phyloP scores from a whole-genome alignment of 257 asterid genomes.

The Solanum sejunctum region DNA sequence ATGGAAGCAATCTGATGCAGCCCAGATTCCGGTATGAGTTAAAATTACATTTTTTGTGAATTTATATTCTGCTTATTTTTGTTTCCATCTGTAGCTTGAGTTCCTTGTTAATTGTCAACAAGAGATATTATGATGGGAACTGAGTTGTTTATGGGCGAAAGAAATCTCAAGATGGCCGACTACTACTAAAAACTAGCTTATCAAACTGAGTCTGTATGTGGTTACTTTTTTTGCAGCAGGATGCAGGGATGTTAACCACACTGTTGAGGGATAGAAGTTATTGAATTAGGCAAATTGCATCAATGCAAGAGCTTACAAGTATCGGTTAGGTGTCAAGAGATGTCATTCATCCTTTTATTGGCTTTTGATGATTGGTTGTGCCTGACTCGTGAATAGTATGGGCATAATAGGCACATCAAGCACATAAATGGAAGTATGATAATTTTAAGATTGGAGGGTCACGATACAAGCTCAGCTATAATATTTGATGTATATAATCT shows the following conservation, averaged over 20 bases:
- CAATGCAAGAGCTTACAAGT: neutral
- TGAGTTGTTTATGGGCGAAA: neutral
- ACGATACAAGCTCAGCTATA: neutral
- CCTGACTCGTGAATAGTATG: neutral
- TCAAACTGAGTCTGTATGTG: neutral
- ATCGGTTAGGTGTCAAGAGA: neutral
- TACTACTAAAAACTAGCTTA: neutral
- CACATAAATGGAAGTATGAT: neutral
- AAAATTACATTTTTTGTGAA: neutral
- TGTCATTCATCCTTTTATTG: neutral
- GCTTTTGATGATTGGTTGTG: neutral
- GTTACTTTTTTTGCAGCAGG: neutral
- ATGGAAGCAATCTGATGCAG: conserved; percentile 81
- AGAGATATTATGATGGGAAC: neutral
- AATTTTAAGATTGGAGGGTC: neutral
- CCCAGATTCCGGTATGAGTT: conserved; percentile 56
- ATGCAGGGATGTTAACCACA: neutral
- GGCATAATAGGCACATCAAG: neutral
- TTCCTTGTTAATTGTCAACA: neutral
- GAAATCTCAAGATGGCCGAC: neutral
- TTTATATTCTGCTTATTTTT: neutral
- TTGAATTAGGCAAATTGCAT: neutral
- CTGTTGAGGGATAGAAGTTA: neutral
- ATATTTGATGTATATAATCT: neutral
- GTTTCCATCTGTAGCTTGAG: neutral